These are phyloP conservation scores for Cutaneotrichosporon sp. DNA, from an alignment of 1,284 basidiomycete species.

Conservation along the genomic window DNA sequence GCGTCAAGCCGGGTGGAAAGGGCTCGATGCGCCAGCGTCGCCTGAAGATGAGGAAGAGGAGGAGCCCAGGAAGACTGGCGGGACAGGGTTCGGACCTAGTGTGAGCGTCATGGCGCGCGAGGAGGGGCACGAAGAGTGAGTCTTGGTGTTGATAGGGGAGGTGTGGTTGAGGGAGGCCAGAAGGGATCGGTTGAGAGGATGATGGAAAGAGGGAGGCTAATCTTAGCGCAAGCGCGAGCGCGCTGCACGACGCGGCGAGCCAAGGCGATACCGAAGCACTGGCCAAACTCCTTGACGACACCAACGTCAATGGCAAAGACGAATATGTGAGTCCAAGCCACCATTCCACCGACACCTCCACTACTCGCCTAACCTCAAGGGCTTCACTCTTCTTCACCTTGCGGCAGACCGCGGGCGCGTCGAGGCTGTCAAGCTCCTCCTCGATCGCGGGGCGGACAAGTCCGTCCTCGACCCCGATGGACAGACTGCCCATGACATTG, in stretches of 20 bases:
- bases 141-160: background rate
- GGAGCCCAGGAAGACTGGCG: slow-evolving; percentile 27
- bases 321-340: slow-evolving; percentile 61
- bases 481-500: slow-evolving; percentile 41
- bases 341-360: too few relatives aligned
- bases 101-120: slow-evolving; percentile 63
- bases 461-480: slow-evolving; percentile 58
- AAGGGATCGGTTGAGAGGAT: too few relatives aligned
- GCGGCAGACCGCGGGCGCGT: slow-evolving; percentile 75
- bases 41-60: slow-evolving; percentile 1
- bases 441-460: slow-evolving; percentile 66
- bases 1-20: slow-evolving; percentile 63
- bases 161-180: too few relatives aligned
- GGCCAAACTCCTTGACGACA: slow-evolving; percentile 56
- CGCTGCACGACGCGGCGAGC: slow-evolving; percentile 66
- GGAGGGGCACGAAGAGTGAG: slow-evolving; percentile 30
- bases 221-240: background rate
- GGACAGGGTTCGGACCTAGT: slow-evolving; percentile 53
- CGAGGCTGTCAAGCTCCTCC: slow-evolving; percentile 61
- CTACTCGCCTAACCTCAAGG: slow-evolving; percentile 56
- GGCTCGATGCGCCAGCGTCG: slow-evolving; percentile 19
- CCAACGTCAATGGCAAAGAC: slow-evolving; percentile 57
- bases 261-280: slow-evolving; percentile 60
- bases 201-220: background rate
- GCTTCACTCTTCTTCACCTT: slow-evolving; percentile 79